These are phyloP conservation scores for Fusarium oxysporum DNA, from an alignment of 2,329 filamentous ascomycete genomes.

Conservation along the genomic window DNA sequence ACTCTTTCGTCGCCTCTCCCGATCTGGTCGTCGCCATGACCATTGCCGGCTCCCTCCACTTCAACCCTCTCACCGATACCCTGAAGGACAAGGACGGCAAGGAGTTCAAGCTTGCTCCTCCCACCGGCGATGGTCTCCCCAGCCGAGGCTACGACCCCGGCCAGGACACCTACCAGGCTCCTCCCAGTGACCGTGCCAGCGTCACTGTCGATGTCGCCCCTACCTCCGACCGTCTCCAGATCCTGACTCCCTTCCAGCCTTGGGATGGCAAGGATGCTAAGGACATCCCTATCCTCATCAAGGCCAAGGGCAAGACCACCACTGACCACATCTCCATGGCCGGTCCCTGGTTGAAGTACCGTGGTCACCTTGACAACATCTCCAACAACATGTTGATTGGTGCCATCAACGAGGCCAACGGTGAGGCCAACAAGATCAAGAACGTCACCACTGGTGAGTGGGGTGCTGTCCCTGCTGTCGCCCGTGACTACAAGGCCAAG, in stretches of 20 bases:
- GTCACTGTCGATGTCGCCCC: conserved; percentile 88
- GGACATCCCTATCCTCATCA: conserved; percentile 93
- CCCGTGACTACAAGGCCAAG: conserved; percentile 98
- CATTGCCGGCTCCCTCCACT: conserved; percentile 85
- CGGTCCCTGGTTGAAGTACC: conserved; percentile 98
- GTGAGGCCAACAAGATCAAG: conserved; percentile 96
- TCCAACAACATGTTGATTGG: conserved; percentile 99
- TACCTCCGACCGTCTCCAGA: conserved; percentile 91
- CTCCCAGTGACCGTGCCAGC: conserved; percentile 79
- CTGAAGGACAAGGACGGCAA: conserved; percentile 97
- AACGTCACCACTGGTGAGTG: conserved; percentile 87
- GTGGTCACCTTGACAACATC: conserved; percentile 98
- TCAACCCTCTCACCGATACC: conserved; percentile 94
- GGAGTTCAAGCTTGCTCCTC: conserved; percentile 87
- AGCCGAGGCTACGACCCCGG: conserved; percentile 87
- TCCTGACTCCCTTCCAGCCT: conserved; percentile 84
- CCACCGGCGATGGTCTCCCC: conserved; percentile 85
- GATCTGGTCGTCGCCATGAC: conserved; percentile 90
- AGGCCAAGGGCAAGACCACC: conserved; percentile 97
- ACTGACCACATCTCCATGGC: conserved; percentile 98
- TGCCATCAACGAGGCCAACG: conserved; percentile 95
- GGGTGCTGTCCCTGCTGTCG: conserved; percentile 90
- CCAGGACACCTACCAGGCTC: conserved; percentile 94
- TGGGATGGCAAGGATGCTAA: conserved; percentile 94
- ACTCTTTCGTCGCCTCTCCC: conserved; percentile 92